Percentiles rank a stretch among this genome's conserved stretches.
These are phyloP conservation scores for Pseudogymnoascus sp. DNA, from an alignment of 2,329 filamentous ascomycete species.

Conservation along the genomic window DNA sequence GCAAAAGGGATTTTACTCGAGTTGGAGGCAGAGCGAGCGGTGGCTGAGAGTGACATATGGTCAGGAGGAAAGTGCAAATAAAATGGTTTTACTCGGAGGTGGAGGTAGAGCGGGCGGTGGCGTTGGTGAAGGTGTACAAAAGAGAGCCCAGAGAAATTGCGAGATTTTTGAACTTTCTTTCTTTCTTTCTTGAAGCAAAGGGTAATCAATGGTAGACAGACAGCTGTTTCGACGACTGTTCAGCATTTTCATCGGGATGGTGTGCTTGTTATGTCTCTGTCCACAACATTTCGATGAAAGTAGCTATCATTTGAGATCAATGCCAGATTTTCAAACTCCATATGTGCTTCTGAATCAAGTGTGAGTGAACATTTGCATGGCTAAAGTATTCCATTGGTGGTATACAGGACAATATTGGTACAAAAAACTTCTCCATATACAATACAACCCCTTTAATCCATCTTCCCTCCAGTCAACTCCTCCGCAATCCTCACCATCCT, in stretches of 20 bases:
- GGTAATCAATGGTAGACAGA: neutral
- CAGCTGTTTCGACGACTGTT: neutral
- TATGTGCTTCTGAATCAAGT: neutral
- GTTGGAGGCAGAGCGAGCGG: too few species aligned
- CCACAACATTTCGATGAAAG: neutral
- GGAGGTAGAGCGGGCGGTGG: neutral
- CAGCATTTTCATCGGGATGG: neutral
- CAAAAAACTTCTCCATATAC: neutral
- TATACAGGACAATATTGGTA: constrained; percentile 8
- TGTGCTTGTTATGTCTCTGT: neutral
- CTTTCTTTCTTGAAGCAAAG: neutral
- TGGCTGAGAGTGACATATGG: neutral
- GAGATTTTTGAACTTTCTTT: too few species aligned
- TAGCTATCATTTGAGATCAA: neutral
- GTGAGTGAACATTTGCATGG: neutral
- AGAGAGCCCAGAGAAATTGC: neutral
- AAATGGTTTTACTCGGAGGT: neutral
- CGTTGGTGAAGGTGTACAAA: neutral
- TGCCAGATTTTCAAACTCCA: neutral
- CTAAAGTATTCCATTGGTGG: constrained; percentile 7
- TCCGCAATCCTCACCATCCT: constrained; percentile 59
- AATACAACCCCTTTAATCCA: constrained; percentile 28
- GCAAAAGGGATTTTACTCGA: neutral
- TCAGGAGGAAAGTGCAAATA: neutral
- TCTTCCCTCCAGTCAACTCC: constrained; percentile 59